Conservation (phyloP, 1,284 basidiomycete genomes). For the Fistulinella cinereoalba region DNA sequence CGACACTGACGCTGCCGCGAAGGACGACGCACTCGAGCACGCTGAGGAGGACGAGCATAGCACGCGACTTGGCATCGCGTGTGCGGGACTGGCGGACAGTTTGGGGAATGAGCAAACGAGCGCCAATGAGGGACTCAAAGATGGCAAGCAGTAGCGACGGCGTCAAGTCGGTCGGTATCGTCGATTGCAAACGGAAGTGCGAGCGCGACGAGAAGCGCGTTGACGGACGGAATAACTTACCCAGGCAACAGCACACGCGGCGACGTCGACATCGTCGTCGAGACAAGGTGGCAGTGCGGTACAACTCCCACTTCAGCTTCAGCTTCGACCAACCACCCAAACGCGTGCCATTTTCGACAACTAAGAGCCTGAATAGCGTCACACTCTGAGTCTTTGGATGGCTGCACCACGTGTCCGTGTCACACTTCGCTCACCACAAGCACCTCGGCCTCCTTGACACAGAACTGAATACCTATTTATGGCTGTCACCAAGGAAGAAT, state of each 20-base stretch:
- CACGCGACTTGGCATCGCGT: slow-evolving; percentile 43
- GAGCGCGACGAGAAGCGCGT: slow-evolving; percentile 49
- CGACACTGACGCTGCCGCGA: no score
- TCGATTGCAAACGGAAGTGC: slow-evolving; percentile 52
- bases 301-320: no score
- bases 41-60: slow-evolving; percentile 77
- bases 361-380: no score
- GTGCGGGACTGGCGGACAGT: slow-evolving; percentile 46
- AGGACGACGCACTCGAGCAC: slow-evolving; percentile 69
- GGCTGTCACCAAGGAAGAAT: no score
- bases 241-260: slow-evolving; percentile 14
- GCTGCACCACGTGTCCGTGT: no score
- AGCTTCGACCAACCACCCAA: no score
- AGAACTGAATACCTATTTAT: no score
- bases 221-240: slow-evolving; percentile 33
- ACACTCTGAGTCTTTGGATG: no score
- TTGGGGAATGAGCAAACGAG: slow-evolving; percentile 54
- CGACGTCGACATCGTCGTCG: slow-evolving; percentile 14
- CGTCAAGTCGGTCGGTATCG: slow-evolving; percentile 65
- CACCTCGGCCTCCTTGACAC: no score
- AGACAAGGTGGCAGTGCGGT: no score
- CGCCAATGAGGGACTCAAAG: slow-evolving; percentile 44
- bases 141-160: slow-evolving; percentile 58
- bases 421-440: no score
- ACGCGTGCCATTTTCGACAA: no score